phyloP scores from a whole-genome alignment of 202 grass and related monocot genomes.

The Digitaria exilis region DNA sequence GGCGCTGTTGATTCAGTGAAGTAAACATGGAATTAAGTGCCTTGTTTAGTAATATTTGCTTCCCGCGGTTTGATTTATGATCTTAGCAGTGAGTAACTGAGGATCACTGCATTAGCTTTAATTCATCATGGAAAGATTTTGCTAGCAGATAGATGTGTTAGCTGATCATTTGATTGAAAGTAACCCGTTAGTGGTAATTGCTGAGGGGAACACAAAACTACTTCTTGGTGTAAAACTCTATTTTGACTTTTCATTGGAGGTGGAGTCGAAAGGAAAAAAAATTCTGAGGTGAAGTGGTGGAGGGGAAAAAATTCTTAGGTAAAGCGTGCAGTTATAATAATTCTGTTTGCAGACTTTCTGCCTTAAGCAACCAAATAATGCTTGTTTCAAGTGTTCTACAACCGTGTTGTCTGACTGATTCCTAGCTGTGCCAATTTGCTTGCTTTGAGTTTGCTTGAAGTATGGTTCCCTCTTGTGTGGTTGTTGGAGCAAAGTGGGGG shows the following conservation, averaged over 20 bases:
- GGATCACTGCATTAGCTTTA: not conserved
- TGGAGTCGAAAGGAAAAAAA: slow-evolving; percentile 36
- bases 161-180: not conserved
- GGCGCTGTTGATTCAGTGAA: slow-evolving; percentile 10
- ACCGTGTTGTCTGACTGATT: slow-evolving; percentile 24
- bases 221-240: no score
- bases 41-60: not conserved
- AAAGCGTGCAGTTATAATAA: slow-evolving; percentile 14
- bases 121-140: not conserved
- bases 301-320: not conserved
- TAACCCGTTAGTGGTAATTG: no score
- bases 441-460: slow-evolving; percentile 40
- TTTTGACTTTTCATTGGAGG: not conserved
- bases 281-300: not conserved
- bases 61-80: slow-evolving; percentile 14
- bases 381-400: slow-evolving; percentile 26
- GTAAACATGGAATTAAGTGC: not conserved
- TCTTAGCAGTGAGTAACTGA: not conserved
- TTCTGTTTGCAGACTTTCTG: slow-evolving; percentile 5
- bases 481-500: slow-evolving; percentile 4
- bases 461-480: slow-evolving; percentile 34
- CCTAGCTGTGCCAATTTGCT: not conserved
- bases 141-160: not conserved
- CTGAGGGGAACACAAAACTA: no score
- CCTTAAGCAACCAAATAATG: slow-evolving; percentile 19